Evolutionary conservation across 1,139 yeast genomes (phyloP).

Genomic region (Debaryomyces udenii): DNA sequence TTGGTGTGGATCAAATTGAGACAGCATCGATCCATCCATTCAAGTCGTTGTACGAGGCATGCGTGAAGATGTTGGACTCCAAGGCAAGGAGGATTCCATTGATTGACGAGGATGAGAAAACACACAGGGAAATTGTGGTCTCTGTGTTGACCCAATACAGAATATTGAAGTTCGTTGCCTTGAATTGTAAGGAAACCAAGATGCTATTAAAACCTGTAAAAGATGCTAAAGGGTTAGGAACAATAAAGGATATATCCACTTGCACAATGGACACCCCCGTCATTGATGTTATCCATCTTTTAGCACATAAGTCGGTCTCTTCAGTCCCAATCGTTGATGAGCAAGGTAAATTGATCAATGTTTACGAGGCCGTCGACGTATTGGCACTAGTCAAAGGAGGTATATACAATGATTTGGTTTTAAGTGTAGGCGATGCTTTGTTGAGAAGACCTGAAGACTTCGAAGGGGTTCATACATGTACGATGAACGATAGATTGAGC

Average conservation of each 20-base stretch:
- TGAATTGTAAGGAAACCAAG: constrained; percentile 93
- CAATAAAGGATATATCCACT: constrained; percentile 63
- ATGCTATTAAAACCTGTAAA: constrained; percentile 77
- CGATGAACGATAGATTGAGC: constrained; percentile 81
- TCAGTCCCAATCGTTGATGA: constrained; percentile 94
- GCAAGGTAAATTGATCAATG: constrained; percentile 73
- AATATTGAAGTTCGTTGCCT: constrained; percentile 90
- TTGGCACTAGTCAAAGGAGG: constrained; percentile 93
- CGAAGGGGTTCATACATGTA: constrained; percentile 97
- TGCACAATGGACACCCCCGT: constrained; percentile 94
- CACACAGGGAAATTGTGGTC: constrained; percentile 91
- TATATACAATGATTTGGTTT: constrained; percentile 83
- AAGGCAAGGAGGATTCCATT: constrained; percentile 93
- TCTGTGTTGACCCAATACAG: constrained; percentile 96
- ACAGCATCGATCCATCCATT: constrained; percentile 91
- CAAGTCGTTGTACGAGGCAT: constrained; percentile 88
- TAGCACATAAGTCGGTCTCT: constrained; percentile 79
- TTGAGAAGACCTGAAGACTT: constrained; percentile 95
- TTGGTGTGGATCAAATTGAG: constrained; percentile 88
- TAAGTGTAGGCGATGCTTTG: constrained; percentile 95
- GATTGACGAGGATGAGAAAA: constrained; percentile 91
- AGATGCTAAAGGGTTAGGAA: constrained; percentile 65
- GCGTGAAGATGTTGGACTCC: constrained; percentile 86
- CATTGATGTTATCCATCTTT: constrained; percentile 84
- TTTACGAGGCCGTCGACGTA: constrained; percentile 95